Percentiles rank a stretch among this genome's conserved stretches.
These are phyloP conservation scores for Spathaspora girioi DNA, from an alignment of 805 yeast genomes.

Conservation along the genomic window DNA sequence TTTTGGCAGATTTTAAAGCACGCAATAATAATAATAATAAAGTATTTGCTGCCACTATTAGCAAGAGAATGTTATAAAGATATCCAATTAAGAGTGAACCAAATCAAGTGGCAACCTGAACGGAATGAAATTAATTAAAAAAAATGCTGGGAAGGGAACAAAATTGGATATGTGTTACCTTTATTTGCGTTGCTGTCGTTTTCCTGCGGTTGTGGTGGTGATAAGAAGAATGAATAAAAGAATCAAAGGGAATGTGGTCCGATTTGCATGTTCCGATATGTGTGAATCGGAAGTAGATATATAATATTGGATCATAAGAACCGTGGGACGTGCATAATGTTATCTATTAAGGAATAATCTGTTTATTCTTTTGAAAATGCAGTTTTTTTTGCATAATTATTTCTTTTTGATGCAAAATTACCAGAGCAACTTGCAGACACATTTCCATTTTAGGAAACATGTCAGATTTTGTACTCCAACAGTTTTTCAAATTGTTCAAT, in stretches of 20 bases:
- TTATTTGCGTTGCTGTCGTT: background rate
- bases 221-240: background rate
- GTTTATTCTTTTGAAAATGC: background rate
- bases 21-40: background rate
- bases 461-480: background rate
- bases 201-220: conserved; percentile 1
- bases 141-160: background rate
- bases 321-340: background rate
- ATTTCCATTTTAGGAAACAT: background rate
- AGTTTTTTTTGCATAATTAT: background rate
- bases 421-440: background rate
- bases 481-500: background rate
- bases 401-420: background rate
- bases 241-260: background rate
- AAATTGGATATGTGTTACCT: background rate
- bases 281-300: background rate
- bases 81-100: background rate
- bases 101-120: background rate
- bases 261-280: background rate
- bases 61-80: background rate
- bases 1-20: background rate
- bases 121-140: background rate
- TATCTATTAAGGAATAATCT: background rate
- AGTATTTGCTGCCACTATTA: background rate
- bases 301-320: background rate